These are phyloP conservation scores for Allium fistulosum DNA, from an alignment of 106 monocot species.

Conservation along the genomic window DNA sequence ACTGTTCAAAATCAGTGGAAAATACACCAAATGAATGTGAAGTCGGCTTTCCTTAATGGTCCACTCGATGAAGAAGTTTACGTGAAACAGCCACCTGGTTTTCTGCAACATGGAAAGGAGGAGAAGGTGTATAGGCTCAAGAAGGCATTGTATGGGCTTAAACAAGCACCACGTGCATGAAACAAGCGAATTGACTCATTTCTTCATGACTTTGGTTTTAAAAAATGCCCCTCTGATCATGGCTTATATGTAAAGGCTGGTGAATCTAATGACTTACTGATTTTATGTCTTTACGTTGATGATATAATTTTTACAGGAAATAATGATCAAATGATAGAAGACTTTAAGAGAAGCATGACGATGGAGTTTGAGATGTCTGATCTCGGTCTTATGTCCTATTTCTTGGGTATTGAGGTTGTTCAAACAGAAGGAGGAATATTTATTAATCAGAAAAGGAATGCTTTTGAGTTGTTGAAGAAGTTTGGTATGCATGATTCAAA, in stretches of 20 bases:
- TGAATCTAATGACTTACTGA: neutral
- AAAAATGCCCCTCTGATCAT: conserved; percentile 4
- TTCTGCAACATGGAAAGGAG: too few species aligned
- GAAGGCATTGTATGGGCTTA: too few species aligned
- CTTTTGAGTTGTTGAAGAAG: neutral
- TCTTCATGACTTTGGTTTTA: neutral
- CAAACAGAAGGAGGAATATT: neutral
- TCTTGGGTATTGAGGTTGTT: conserved; percentile 1
- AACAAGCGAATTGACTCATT: neutral
- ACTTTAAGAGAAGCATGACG: conserved; percentile 6
- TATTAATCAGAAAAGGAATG: neutral
- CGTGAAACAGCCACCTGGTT: too few species aligned
- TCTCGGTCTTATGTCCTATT: neutral
- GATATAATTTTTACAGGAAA: conserved; percentile 4
- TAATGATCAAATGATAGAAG: neutral
- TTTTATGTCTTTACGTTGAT: conserved; percentile 10
- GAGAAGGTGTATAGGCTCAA: too few species aligned
- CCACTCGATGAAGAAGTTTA: too few species aligned
- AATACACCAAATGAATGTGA: too few species aligned
- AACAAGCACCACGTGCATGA: too few species aligned
- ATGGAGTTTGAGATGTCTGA: conserved; percentile 7
- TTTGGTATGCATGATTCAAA: conserved; percentile 8
- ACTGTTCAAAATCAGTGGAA: too few species aligned
- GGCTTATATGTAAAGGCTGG: neutral
- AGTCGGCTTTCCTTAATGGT: too few species aligned